Conservation (phyloP, 208 protist species). For the Leishmania gerbilli region DNA sequence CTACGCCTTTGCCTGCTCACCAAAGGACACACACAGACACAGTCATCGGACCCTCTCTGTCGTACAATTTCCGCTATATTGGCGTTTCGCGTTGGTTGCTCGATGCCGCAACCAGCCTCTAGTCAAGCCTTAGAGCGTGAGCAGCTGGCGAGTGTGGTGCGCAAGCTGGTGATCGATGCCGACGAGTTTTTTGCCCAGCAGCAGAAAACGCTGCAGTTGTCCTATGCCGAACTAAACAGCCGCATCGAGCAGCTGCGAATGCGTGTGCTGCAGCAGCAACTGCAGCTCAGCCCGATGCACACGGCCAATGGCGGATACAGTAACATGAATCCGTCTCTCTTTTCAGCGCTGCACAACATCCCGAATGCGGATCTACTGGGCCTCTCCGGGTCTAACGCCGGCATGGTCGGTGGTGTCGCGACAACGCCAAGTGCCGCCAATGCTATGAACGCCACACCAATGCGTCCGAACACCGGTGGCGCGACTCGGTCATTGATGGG, state of each 20-base stretch:
- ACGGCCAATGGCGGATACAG: slow-evolving; percentile 21
- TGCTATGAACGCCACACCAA: slow-evolving; percentile 31
- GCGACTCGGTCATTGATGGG: slow-evolving; percentile 16
- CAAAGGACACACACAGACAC: background rate
- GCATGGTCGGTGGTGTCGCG: slow-evolving; percentile 5
- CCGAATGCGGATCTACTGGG: slow-evolving; percentile 19
- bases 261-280: slow-evolving; percentile 33
- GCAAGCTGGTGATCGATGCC: slow-evolving; percentile 41
- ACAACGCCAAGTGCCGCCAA: background rate
- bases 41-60: background rate
- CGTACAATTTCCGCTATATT: background rate
- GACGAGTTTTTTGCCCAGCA: slow-evolving; percentile 67
- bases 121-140: slow-evolving; percentile 27
- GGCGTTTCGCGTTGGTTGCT: background rate
- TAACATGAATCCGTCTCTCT: slow-evolving; percentile 27
- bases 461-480: slow-evolving; percentile 18
- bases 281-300: slow-evolving; percentile 10
- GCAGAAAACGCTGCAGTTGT: slow-evolving; percentile 48
- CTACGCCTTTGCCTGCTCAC: background rate
- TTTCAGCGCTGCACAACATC: slow-evolving; percentile 21
- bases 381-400: background rate
- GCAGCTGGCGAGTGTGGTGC: slow-evolving; percentile 38
- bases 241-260: slow-evolving; percentile 56
- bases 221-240: slow-evolving; percentile 51
- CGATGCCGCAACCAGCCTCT: slow-evolving; percentile 20